These are phyloP conservation scores for Cadophora luteo-olivacea DNA, from an alignment of 2,329 filamentous ascomycete species.

Conservation along the genomic window DNA sequence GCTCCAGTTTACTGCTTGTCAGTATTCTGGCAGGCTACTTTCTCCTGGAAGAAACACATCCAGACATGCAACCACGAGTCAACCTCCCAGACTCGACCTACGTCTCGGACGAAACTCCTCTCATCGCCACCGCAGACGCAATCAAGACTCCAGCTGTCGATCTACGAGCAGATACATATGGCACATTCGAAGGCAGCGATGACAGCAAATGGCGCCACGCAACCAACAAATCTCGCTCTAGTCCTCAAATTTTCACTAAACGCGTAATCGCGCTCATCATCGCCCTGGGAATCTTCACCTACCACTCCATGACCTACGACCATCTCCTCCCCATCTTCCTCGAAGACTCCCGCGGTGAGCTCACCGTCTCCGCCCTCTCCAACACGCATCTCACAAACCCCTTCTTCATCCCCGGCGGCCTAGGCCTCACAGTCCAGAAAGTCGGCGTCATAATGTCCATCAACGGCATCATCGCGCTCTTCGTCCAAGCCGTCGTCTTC, in stretches of 20 bases:
- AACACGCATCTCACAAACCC: conserved; percentile 44
- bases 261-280: conserved; percentile 77
- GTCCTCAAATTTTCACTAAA: conserved; percentile 60
- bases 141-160: conserved; percentile 76
- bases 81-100: conserved; percentile 56
- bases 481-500: conserved; percentile 66
- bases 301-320: conserved; percentile 95
- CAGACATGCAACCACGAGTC: conserved; percentile 71
- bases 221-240: conserved; percentile 40
- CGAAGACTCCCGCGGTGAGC: conserved; percentile 70
- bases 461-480: conserved; percentile 63
- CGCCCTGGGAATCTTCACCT: conserved; percentile 89
- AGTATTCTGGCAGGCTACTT: conserved; percentile 84
- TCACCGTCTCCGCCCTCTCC: conserved; percentile 37
- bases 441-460: conserved; percentile 68
- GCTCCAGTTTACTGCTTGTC: conserved; percentile 74
- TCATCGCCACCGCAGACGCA: conserved; percentile 77
- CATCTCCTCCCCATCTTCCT: conserved; percentile 92
- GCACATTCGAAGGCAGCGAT: conserved; percentile 62
- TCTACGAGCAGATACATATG: conserved; percentile 79
- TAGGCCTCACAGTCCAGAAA: conserved; percentile 66
- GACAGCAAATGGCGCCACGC: conserved; percentile 42
- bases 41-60: conserved; percentile 87
- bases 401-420: conserved; percentile 65
- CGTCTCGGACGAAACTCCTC: conserved; percentile 64